Conservation (phyloP, 2,329 filamentous ascomycete genomes). For the Cercospora brassicicola region DNA sequence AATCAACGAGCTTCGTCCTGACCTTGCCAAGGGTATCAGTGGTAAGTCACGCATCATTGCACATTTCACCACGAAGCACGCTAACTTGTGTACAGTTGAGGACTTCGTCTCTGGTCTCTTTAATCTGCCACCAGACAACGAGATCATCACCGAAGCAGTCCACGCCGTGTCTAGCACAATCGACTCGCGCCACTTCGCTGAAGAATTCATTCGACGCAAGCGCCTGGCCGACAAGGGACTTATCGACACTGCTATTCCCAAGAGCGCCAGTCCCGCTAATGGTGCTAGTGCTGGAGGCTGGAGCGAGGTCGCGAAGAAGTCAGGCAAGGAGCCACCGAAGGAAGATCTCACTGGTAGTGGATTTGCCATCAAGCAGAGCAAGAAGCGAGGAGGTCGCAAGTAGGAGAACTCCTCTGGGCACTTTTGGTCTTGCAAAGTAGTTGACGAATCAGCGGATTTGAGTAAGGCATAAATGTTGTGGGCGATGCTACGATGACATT, state of each 20-base stretch:
- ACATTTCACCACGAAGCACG: not conserved
- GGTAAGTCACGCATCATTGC: conserved; percentile 49
- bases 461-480: not conserved
- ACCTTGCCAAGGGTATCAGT: conserved; percentile 67
- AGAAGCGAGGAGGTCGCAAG: conserved; percentile 72
- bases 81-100: conserved; percentile 61
- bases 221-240: conserved; percentile 87
- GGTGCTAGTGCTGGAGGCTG: conserved; percentile 58
- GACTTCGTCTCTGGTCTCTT: conserved; percentile 76
- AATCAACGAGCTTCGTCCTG: conserved; percentile 72
- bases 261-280: conserved; percentile 51
- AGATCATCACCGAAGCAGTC: conserved; percentile 85
- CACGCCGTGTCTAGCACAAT: conserved; percentile 85
- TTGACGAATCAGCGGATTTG: not conserved
- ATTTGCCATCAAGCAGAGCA: conserved; percentile 87
- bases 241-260: conserved; percentile 60
- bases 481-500: not conserved
- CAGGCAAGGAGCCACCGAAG: conserved; percentile 44
- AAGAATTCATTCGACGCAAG: conserved; percentile 90
- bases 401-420: not conserved
- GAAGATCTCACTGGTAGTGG: conserved; percentile 50
- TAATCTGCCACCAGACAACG: conserved; percentile 71
- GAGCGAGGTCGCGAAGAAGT: conserved; percentile 97
- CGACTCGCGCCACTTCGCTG: conserved; percentile 87
- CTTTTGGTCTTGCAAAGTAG: not conserved